Evolutionary conservation across 495 filamentous ascomycete genomes (phyloP).

Genomic region (Xylaria palmicola): DNA sequence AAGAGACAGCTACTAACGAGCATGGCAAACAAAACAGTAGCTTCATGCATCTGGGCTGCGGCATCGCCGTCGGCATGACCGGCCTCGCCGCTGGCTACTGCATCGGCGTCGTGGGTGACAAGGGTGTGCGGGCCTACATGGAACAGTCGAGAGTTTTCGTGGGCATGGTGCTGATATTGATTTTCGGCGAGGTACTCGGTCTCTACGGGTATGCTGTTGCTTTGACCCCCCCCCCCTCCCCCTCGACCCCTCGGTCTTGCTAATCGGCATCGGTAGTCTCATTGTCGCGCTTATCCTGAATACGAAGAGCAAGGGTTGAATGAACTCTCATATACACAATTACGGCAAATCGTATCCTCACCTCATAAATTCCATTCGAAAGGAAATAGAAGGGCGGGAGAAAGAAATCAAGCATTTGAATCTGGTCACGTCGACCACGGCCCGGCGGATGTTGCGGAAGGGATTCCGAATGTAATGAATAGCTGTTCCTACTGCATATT

Average conservation of each 20-base stretch:
- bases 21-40: conserved; percentile 55
- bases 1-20: conserved; percentile 1
- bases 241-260: neutral
- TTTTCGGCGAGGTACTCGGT: conserved; percentile 96
- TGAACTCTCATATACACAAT: neutral
- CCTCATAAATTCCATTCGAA: neutral
- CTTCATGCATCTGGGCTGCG: conserved; percentile 89
- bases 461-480: conserved; percentile 30
- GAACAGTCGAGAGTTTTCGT: conserved; percentile 93
- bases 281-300: conserved; percentile 54
- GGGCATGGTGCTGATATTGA: conserved; percentile 96
- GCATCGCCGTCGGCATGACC: conserved; percentile 87
- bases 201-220: conserved; percentile 78
- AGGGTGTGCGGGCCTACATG: conserved; percentile 92
- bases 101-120: conserved; percentile 93
- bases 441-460: neutral
- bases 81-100: conserved; percentile 96
- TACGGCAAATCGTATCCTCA: neutral
- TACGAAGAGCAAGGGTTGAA: conserved; percentile 55
- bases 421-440: neutral
- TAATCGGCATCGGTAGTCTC: conserved; percentile 29
- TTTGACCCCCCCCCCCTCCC: neutral
- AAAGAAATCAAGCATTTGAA: neutral
- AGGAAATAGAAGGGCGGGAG: neutral
- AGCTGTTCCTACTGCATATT: conserved; percentile 25